Evolutionary conservation across 768 basidiomycete species (phyloP), one percentile per base, ranked within the genome.

Genomic region (Psilocybe cyanescens): DNA sequence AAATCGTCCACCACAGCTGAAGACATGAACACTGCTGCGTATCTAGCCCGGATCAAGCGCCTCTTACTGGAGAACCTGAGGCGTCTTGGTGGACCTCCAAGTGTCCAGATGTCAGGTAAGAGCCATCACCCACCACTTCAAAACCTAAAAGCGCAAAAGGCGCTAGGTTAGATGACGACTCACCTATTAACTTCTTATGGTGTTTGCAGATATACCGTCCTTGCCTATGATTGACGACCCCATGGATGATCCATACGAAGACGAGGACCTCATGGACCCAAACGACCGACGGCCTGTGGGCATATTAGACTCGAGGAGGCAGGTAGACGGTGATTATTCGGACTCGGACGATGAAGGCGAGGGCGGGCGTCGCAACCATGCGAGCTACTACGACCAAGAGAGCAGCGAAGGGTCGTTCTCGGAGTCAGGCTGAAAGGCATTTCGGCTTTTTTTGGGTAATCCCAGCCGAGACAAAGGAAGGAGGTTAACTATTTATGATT

Each of bases 261-360:
- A 97, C 45, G 94, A 96, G 67, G 94, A 97, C 66, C 77, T 91
- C 67, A 86, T 90, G 48, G 83, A 91, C 52, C 81, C 88, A 16
- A 86, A 99, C 69, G 85, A 85, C 9, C 85, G 96, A 52, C 83
- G 92, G 65, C 88, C 91, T 19, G 82, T 97, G 14, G 41, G 41
- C n/a, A n/a, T 44, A 8, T 44, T n/a, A 12, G 41, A 44, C 8
- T 97, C 88, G 19, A 82, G 89, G 24, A 82, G 91, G 62, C 95
- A 95, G 72, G 86, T 83, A 4, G 94, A 97, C 44, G 91, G 90
- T 19, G 94, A 96, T 69, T 82, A 97, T 11, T 97, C 95, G 6
- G 97, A 99, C 73, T 99, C 97, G 2, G 97, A 99, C 65, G 97
- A 99, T 71, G 97, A 99, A 75, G 96, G 94, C n/a, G 91, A 91